Percentiles rank a stretch among this genome's conserved stretches.
Conservation (phyloP, 176 grass and related monocot genomes). For the Avena insularis region DNA sequence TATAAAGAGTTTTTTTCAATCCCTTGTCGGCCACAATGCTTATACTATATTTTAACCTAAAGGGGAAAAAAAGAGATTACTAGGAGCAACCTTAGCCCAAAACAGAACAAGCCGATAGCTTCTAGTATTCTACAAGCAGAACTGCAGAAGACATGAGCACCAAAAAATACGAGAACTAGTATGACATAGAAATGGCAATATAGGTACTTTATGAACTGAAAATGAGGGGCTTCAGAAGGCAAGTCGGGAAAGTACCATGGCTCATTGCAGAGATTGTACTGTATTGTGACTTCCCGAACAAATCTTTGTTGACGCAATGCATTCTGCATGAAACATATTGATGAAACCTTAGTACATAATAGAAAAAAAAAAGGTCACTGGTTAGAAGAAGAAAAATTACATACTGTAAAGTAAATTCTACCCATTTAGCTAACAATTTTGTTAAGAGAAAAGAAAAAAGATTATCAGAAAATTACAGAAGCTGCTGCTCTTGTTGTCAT, state of each 20-base stretch:
- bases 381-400: conserved; percentile 25
- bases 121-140: background rate
- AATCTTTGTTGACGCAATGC: conserved; percentile 94
- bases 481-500: conserved; percentile 98
- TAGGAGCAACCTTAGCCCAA: conserved; percentile 13
- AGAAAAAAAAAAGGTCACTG: background rate
- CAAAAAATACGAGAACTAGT: background rate
- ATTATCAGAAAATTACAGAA: conserved; percentile 64
- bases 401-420: background rate
- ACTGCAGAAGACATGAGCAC: background rate
- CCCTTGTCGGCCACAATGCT: conserved; percentile 97
- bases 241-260: conserved; percentile 72
- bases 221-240: background rate
- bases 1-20: conserved; percentile 86
- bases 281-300: conserved; percentile 93
- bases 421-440: background rate
- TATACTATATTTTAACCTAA: conserved; percentile 96
- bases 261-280: conserved; percentile 96
- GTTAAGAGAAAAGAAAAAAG: conserved; percentile 12
- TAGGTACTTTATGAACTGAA: background rate
- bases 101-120: background rate
- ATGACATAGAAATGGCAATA: conserved; percentile 17
- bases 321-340: conserved; percentile 66
- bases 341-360: background rate
- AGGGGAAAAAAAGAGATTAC: conserved; percentile 13